phyloP scores from a whole-genome alignment of 108 stramenopile genomes.

The Pseudonitzschia multiseries region DNA sequence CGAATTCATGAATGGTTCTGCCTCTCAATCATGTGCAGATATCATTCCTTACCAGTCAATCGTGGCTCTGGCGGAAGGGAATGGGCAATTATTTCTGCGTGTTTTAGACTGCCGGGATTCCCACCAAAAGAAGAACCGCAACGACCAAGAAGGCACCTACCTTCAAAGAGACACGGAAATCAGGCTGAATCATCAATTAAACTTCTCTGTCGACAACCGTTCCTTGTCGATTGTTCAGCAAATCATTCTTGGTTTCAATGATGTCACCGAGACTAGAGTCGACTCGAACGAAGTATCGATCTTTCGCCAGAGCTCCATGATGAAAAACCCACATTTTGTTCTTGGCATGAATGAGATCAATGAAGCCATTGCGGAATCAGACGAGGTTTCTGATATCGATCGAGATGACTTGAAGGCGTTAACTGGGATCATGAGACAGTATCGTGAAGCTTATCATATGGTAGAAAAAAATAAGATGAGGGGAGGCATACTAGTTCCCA shows the following conservation, averaged over 20 bases:
- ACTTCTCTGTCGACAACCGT: slow-evolving; percentile 30
- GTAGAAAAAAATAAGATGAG: slow-evolving; percentile 64
- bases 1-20: neutral
- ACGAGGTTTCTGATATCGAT: slow-evolving; percentile 29
- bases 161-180: slow-evolving; percentile 46
- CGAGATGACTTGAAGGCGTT: slow-evolving; percentile 57
- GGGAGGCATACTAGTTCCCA: slow-evolving; percentile 71
- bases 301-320: slow-evolving; percentile 17
- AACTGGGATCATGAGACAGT: slow-evolving; percentile 74
- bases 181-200: slow-evolving; percentile 41
- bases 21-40: neutral
- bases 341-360: slow-evolving; percentile 7
- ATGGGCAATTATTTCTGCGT: slow-evolving; percentile 36
- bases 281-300: slow-evolving; percentile 8
- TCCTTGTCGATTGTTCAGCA: slow-evolving; percentile 26
- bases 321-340: slow-evolving; percentile 9
- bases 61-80: slow-evolving; percentile 38
- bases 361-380: slow-evolving; percentile 4
- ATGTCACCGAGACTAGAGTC: slow-evolving; percentile 3
- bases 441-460: slow-evolving; percentile 62
- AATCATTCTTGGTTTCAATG: slow-evolving; percentile 16
- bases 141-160: slow-evolving; percentile 4
- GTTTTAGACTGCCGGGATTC: slow-evolving; percentile 25
- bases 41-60: neutral
- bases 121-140: neutral